Conservation (phyloP, 306 rosid species). For the Mimosa pudica region DNA sequence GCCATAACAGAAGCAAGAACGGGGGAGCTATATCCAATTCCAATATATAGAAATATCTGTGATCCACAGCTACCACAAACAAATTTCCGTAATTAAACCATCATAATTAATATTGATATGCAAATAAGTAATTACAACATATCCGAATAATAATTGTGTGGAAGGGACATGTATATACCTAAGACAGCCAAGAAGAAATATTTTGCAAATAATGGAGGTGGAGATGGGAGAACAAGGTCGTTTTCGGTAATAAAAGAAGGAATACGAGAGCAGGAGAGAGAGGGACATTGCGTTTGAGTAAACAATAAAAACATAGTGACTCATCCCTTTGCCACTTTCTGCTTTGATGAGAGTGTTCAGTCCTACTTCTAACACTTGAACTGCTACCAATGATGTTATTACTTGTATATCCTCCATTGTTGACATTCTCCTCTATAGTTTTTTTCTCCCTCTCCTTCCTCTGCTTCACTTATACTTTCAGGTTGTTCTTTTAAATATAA, state of each 20-base stretch:
- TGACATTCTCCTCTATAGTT: no score
- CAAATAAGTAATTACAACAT: no score
- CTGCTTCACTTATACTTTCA: no score
- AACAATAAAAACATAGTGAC: constrained; percentile 37
- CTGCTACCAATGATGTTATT: constrained; percentile 36
- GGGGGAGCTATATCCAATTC: constrained; percentile 53
- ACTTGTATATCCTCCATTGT: constrained; percentile 30
- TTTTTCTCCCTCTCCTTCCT: no score
- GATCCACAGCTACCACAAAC: constrained; percentile 7
- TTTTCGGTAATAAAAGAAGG: constrained; percentile 41
- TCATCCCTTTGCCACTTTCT: constrained; percentile 43
- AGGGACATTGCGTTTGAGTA: constrained; percentile 48
- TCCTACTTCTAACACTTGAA: constrained; percentile 38
- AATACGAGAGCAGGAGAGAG: constrained; percentile 22
- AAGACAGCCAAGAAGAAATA: constrained; percentile 37
- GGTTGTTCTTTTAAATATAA: no score
- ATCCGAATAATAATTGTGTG: no score
- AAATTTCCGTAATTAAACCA: background rate
- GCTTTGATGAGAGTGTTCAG: constrained; percentile 43
- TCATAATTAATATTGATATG: no score
- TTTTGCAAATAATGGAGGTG: constrained; percentile 23
- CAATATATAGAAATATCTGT: constrained; percentile 43
- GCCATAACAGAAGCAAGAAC: constrained; percentile 25
- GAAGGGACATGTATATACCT: constrained; percentile 18
- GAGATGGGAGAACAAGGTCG: constrained; percentile 39